phyloP scores from a whole-genome alignment of 768 basidiomycete genomes.

The Artomyces pyxidatus region DNA sequence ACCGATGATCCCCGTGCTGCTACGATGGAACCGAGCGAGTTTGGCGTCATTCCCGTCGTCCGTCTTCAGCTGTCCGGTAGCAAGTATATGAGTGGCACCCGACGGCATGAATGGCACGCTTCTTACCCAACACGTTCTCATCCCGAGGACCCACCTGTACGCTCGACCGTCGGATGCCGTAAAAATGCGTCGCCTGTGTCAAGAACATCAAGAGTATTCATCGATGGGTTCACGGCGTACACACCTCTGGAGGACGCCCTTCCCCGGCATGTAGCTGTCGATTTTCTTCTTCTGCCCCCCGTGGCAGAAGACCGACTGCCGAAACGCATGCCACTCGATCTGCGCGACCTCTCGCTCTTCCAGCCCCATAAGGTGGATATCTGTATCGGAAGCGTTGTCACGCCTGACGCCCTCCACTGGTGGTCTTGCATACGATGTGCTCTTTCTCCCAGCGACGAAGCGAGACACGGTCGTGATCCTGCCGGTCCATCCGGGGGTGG shows the following conservation, averaged over 20 bases:
- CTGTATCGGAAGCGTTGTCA: background rate
- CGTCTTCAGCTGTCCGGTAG: slow-evolving; percentile 4
- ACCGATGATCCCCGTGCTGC: background rate
- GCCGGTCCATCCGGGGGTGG: background rate
- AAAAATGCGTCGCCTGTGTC: background rate
- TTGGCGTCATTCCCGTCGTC: background rate
- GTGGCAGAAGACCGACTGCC: background rate
- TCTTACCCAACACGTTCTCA: background rate
- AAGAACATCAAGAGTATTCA: background rate
- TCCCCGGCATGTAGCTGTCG: background rate
- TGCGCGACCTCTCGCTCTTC: background rate
- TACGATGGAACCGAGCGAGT: background rate
- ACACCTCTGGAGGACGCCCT: background rate
- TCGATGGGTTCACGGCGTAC: background rate
- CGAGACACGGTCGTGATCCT: background rate
- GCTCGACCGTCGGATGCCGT: background rate
- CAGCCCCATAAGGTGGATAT: background rate
- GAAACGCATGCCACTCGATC: slow-evolving; percentile 2
- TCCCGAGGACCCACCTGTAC: background rate
- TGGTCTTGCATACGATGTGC: background rate
- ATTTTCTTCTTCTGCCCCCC: background rate
- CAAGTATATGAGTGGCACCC: background rate
- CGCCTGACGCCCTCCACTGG: background rate
- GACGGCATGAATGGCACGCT: background rate
- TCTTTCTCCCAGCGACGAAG: background rate